Conservation (phyloP, 306 rosid species). For the Quercus agrifolia region DNA sequence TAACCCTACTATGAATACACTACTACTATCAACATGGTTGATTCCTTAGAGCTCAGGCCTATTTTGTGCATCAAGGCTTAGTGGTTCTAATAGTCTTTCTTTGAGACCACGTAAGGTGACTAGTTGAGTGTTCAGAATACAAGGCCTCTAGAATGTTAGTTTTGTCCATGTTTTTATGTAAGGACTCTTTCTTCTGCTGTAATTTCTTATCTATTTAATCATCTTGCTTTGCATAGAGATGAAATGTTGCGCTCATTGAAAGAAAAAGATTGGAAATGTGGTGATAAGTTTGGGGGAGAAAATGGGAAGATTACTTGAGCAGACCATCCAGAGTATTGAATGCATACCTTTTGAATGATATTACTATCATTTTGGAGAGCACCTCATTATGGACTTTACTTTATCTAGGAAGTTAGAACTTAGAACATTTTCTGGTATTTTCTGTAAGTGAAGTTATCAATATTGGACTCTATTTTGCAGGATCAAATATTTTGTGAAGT, state of each 20-base stretch:
- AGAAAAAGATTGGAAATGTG: too few relatives aligned
- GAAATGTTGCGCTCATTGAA: background rate
- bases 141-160: background rate
- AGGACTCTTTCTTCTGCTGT: too few relatives aligned
- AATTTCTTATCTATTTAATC: background rate
- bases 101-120: background rate
- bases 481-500: constrained; percentile 87
- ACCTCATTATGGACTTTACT: background rate
- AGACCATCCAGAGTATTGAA: background rate
- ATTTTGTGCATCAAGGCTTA: background rate
- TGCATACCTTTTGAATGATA: background rate
- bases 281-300: background rate
- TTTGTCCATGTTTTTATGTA: background rate
- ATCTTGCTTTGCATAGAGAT: background rate
- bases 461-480: constrained; percentile 48
- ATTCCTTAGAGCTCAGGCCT: background rate
- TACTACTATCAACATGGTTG: background rate
- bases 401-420: background rate
- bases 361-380: background rate
- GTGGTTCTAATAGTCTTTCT: background rate
- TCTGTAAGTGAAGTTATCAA: constrained; percentile 27
- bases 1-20: background rate
- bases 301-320: background rate
- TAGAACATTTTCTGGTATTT: background rate
- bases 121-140: background rate